These are phyloP conservation scores for Camillea tinctor DNA, from an alignment of 2,329 filamentous ascomycete species.

Conservation along the genomic window DNA sequence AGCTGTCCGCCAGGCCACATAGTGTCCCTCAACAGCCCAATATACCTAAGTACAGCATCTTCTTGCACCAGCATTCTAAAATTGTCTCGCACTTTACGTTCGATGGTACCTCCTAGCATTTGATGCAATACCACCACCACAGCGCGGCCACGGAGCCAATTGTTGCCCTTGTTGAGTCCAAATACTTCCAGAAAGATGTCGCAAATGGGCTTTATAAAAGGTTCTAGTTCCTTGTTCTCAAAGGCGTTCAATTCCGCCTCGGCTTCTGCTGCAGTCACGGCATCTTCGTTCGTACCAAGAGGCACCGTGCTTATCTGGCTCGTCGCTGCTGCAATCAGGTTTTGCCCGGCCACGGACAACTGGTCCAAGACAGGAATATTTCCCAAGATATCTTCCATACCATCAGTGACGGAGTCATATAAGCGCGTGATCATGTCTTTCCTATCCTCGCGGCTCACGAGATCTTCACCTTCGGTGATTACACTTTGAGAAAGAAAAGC, in stretches of 20 bases:
- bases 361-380: slow-evolving; percentile 96
- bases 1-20: slow-evolving; percentile 77
- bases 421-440: slow-evolving; percentile 90
- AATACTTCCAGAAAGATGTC: slow-evolving; percentile 97
- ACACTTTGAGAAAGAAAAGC: slow-evolving; percentile 91
- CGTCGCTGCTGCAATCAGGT: slow-evolving; percentile 75
- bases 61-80: slow-evolving; percentile 73
- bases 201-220: slow-evolving; percentile 97
- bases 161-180: slow-evolving; percentile 90
- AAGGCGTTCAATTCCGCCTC: slow-evolving; percentile 94
- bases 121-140: slow-evolving; percentile 97
- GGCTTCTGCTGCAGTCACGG: slow-evolving; percentile 65
- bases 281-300: slow-evolving; percentile 51
- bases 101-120: slow-evolving; percentile 90
- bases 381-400: slow-evolving; percentile 96
- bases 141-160: slow-evolving; percentile 92
- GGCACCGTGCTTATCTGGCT: slow-evolving; percentile 60
- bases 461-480: slow-evolving; percentile 60
- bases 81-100: slow-evolving; percentile 88
- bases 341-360: slow-evolving; percentile 88
- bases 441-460: slow-evolving; percentile 62
- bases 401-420: slow-evolving; percentile 95
- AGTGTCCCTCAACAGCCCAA: slow-evolving; percentile 68
- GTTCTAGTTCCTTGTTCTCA: slow-evolving; percentile 83
- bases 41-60: slow-evolving; percentile 73